Conservation (phyloP, 2,329 filamentous ascomycete species). For the Pseudopyricularia javanii region DNA sequence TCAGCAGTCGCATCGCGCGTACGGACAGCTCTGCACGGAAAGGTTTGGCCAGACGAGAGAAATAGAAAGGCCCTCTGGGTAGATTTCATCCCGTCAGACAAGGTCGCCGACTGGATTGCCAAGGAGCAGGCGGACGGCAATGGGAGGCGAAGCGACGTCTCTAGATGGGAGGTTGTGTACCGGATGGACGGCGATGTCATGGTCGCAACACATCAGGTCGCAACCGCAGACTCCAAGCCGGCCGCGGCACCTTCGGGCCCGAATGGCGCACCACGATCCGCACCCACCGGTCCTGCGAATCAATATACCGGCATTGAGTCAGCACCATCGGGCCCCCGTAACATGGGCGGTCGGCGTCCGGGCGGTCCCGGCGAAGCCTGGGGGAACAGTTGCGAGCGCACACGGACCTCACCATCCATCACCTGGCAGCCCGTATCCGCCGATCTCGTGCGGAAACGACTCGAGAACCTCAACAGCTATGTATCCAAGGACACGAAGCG, state of each 20-base stretch:
- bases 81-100: slow-evolving; percentile 75
- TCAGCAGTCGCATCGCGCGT: slow-evolving; percentile 63
- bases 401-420: slow-evolving; percentile 28
- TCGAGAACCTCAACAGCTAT: slow-evolving; percentile 42
- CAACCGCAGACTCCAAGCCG: slow-evolving; percentile 7
- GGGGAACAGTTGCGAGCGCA: slow-evolving; percentile 11
- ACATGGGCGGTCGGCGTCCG: slow-evolving; percentile 6
- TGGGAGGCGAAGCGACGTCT: slow-evolving; percentile 20
- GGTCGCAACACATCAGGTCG: slow-evolving; percentile 40
- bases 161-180: slow-evolving; percentile 66
- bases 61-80: slow-evolving; percentile 76
- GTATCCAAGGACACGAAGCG: slow-evolving; percentile 21
- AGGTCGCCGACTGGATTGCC: slow-evolving; percentile 61
- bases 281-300: slow-evolving; percentile 15
- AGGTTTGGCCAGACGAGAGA: slow-evolving; percentile 77
- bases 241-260: slow-evolving; percentile 8
- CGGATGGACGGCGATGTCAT: slow-evolving; percentile 39
- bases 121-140: slow-evolving; percentile 41
- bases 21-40: slow-evolving; percentile 62
- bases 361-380: slow-evolving; percentile 6
- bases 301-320: slow-evolving; percentile 16
- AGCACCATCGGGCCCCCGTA: slow-evolving; percentile 18
- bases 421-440: slow-evolving; percentile 46
- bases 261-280: neutral
- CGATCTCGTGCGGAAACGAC: slow-evolving; percentile 50